Evolutionary conservation across 345 rosid genomes (phyloP), one percentile per base, ranked within the genome.

Genomic region (Rhodamnia argentea): DNA sequence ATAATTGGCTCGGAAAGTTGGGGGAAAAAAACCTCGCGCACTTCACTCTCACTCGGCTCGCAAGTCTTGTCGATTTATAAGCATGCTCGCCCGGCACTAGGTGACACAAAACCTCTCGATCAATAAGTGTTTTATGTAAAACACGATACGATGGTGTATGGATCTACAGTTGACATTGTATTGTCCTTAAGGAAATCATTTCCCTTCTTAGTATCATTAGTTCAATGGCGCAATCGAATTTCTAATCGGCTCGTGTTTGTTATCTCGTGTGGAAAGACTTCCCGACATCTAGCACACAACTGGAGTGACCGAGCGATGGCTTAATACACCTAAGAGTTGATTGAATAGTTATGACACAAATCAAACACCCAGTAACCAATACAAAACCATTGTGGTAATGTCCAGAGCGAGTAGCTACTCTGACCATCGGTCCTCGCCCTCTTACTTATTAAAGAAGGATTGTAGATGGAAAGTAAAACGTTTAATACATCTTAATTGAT

Each of bases 1-100:
- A 90, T 92, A 91, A 86, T 87, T 84, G 83, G 27, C 76, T 75
- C 76, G 56, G 13, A 85, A 53, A 56, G 87, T 81, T 16, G 58
- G 85, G 78, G 58, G 70, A 89, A 58, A 37, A 37, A 57, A 44
- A 87, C 90, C 90, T 89, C 26, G 81, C 86, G 57, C 86, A 84
- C 85, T 84, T 60, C 85, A 32, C 85, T 44, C 40, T 15, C 14
- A n/a, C 37, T n/a, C 55, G 24, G 24, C 44, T 52, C 37, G 44
- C 56, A 6, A 10, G 44, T 53, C 84, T 27, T 10, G 84, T 83
- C 84, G n/a, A 83, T 83, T 83, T 83, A 83, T 83, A 52, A 37
- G 81, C 84, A 83, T 83, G 60, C 26, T 53, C 44, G 59, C 84
- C 53, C n/a, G 9, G 42, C 83, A 78, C 83, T 78, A 78, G 3